phyloP scores from a whole-genome alignment of 2,329 filamentous ascomycete genomes.

The Monilinia polystroma region DNA sequence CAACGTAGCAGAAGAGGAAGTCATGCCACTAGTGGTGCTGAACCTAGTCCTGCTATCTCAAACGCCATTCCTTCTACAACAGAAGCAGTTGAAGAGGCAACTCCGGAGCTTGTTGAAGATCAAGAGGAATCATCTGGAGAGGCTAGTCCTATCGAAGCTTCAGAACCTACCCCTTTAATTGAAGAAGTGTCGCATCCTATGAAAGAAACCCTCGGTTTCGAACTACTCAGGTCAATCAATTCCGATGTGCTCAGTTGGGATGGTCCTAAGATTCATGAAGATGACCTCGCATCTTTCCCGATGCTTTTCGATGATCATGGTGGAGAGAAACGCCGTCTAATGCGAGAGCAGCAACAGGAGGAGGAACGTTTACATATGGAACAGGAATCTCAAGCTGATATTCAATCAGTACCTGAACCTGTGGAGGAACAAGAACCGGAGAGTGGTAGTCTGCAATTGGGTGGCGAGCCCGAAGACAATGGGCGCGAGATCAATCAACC shows the following conservation, averaged over 20 bases:
- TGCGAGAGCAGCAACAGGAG: constrained; percentile 67
- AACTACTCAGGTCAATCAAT: constrained; percentile 48
- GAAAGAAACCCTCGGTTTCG: constrained; percentile 39
- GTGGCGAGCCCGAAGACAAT: constrained; percentile 82
- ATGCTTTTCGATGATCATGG: constrained; percentile 81
- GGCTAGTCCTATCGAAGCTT: constrained; percentile 16
- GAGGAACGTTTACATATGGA: constrained; percentile 54
- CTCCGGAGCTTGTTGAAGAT: constrained; percentile 25
- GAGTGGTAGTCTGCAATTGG: constrained; percentile 80
- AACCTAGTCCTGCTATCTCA: constrained; percentile 78
- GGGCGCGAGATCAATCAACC: constrained; percentile 45
- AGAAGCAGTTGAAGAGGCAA: constrained; percentile 49
- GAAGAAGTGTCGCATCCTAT: constrained; percentile 28
- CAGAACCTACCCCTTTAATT: constrained; percentile 22
- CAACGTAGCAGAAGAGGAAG: constrained; percentile 70
- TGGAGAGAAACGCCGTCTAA: constrained; percentile 74
- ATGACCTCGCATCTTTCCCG: constrained; percentile 55
- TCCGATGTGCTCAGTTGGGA: constrained; percentile 50
- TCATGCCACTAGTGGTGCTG: constrained; percentile 75
- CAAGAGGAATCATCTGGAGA: constrained; percentile 23
- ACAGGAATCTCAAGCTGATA: constrained; percentile 52
- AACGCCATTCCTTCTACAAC: constrained; percentile 54
- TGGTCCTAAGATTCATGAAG: constrained; percentile 49
- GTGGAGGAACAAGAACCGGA: constrained; percentile 74
- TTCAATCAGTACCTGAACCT: constrained; percentile 48